These are phyloP conservation scores for Rutstroemia sp. DNA, from an alignment of 2,329 filamentous ascomycete species.

Conservation along the genomic window DNA sequence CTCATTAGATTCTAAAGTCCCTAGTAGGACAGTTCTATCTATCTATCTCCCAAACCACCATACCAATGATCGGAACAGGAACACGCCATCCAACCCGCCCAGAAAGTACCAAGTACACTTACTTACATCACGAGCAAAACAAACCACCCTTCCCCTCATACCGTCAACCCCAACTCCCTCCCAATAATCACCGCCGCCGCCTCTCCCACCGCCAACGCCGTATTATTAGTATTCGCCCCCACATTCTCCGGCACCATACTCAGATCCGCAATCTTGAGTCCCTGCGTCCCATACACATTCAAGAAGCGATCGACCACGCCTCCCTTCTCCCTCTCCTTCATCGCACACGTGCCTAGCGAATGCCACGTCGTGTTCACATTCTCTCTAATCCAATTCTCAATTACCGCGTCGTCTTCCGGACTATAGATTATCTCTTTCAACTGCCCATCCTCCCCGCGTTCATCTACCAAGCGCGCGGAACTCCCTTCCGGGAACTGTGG, in stretches of 20 bases:
- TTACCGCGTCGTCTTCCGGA: constrained; percentile 29
- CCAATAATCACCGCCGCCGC: constrained; percentile 35
- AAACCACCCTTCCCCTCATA: constrained; percentile 7
- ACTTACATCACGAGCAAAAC: no score
- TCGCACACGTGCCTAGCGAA: constrained; percentile 34
- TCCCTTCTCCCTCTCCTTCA: constrained; percentile 30
- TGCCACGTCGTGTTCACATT: constrained; percentile 36
- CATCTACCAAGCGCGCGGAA: constrained; percentile 29
- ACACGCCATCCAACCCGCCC: no score
- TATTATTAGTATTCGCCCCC: constrained; percentile 40
- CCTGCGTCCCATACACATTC: constrained; percentile 33
- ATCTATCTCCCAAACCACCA: no score
- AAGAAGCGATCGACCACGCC: constrained; percentile 34
- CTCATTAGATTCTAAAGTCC: no score
- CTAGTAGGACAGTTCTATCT: no score
- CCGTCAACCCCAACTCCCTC: constrained; percentile 31
- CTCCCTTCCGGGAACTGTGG: constrained; percentile 38
- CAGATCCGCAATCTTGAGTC: constrained; percentile 38
- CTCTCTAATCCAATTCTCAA: constrained; percentile 36
- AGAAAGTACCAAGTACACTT: no score
- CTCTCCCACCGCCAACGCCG: constrained; percentile 36
- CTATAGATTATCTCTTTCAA: constrained; percentile 34
- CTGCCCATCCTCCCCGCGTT: constrained; percentile 20
- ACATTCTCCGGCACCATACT: constrained; percentile 31
- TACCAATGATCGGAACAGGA: no score